Evolutionary conservation across 2,329 filamentous ascomycete genomes (phyloP).

Genomic region (Cordyceps tenuipes): DNA sequence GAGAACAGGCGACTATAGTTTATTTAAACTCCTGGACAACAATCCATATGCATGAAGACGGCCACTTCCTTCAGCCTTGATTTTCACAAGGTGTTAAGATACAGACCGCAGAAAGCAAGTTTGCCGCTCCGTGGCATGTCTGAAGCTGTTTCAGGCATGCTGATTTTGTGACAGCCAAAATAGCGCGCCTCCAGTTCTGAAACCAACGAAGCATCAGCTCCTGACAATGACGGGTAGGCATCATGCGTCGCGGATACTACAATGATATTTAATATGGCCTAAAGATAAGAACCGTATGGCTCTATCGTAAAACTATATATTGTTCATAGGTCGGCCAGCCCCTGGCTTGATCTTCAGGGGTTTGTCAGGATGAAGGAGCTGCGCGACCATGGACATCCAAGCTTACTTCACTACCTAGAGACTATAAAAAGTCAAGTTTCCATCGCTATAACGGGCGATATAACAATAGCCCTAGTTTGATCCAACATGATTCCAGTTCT

Average conservation of each 20-base stretch:
- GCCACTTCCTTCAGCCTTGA: neutral
- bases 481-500: neutral
- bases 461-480: neutral
- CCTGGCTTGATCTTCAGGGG: neutral
- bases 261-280: neutral
- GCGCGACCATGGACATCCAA: too few species aligned
- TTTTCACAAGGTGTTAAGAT: neutral
- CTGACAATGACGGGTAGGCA: neutral
- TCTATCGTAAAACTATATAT: neutral
- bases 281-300: neutral
- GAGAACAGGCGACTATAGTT: neutral
- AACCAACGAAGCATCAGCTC: slow-evolving; percentile 9
- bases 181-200: slow-evolving; percentile 6
- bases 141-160: slow-evolving; percentile 6
- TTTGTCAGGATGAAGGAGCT: neutral
- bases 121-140: neutral
- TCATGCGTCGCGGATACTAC: neutral
- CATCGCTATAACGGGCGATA: neutral
- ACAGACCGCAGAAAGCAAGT: neutral
- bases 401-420: neutral
- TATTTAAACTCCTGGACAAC: neutral
- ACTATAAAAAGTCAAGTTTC: neutral
- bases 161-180: slow-evolving; percentile 1
- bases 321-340: neutral
- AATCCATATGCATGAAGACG: neutral